Evolutionary conservation across 345 rosid species (phyloP).

Genomic region (Lepidium africanum): DNA sequence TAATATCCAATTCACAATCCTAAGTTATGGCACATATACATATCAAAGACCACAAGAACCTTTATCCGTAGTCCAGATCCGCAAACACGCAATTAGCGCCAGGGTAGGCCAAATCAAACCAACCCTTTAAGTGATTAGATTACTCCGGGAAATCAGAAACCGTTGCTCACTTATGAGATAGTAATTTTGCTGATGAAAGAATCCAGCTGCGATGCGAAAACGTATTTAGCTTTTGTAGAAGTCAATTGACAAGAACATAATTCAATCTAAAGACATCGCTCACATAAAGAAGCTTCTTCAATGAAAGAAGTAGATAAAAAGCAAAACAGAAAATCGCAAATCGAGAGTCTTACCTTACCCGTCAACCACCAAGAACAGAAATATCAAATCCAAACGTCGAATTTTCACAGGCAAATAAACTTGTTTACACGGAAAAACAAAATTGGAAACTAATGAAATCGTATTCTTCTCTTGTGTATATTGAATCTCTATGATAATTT

Average conservation of each 20-base stretch:
- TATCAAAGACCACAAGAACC: background rate
- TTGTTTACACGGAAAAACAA: background rate
- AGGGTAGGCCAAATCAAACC: background rate
- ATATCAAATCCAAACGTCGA: background rate
- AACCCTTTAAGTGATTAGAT: background rate
- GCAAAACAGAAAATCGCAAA: background rate
- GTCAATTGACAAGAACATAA: background rate
- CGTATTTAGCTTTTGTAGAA: background rate
- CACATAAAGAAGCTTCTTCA: background rate
- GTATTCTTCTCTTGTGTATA: background rate
- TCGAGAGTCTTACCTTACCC: slow-evolving; percentile 13
- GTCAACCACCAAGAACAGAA: background rate
- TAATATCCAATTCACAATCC: slow-evolving; percentile 29
- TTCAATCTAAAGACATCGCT: background rate
- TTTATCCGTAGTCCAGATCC: background rate
- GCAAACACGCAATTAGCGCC: background rate
- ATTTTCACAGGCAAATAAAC: background rate
- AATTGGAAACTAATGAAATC: background rate
- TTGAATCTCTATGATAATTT: background rate
- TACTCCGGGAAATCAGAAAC: background rate
- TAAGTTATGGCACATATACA: background rate
- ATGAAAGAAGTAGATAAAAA: background rate
- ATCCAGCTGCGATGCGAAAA: background rate
- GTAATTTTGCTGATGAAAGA: background rate
- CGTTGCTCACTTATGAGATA: background rate